Evolutionary conservation across 805 yeast species (phyloP).

Genomic region (Millerago galiae): DNA sequence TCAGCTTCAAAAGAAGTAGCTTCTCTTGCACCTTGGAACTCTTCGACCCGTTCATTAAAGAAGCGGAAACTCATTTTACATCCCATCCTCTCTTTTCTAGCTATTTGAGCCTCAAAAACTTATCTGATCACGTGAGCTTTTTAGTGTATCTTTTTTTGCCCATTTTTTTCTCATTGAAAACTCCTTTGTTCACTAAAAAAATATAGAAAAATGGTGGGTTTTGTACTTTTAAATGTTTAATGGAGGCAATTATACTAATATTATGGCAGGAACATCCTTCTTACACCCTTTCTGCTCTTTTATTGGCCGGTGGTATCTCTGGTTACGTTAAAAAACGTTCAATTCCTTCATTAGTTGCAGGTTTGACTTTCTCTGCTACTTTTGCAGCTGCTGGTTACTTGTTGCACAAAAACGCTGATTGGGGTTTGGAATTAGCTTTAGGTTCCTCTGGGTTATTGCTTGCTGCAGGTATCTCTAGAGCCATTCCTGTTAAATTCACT

Average conservation of each 20-base stretch:
- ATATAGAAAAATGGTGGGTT: conserved; percentile 1
- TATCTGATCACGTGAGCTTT: too few species aligned
- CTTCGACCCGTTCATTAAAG: not conserved
- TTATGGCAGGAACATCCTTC: conserved; percentile 69
- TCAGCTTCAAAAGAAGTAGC: conserved; percentile 50
- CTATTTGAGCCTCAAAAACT: too few species aligned
- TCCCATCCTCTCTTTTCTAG: too few species aligned
- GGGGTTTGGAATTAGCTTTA: conserved; percentile 77
- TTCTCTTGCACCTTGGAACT: conserved; percentile 28
- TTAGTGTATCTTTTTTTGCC: too few species aligned
- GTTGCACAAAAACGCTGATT: conserved; percentile 62
- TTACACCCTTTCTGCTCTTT: conserved; percentile 60
- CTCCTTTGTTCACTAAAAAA: not conserved
- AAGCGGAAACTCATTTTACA: not conserved
- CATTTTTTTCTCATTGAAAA: too few species aligned
- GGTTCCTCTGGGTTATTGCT: conserved; percentile 62
- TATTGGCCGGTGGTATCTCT: conserved; percentile 63
- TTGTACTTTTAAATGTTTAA: too few species aligned
- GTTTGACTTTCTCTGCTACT: conserved; percentile 50
- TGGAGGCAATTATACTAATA: not conserved
- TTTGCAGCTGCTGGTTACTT: conserved; percentile 74
- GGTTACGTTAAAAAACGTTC: conserved; percentile 56
- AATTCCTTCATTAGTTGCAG: conserved; percentile 75
- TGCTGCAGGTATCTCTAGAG: conserved; percentile 69
- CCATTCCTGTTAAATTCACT: conserved; percentile 47